phyloP scores from a whole-genome alignment of 352 stramenopile genomes.

The Pythium rhizo-oryzae region DNA sequence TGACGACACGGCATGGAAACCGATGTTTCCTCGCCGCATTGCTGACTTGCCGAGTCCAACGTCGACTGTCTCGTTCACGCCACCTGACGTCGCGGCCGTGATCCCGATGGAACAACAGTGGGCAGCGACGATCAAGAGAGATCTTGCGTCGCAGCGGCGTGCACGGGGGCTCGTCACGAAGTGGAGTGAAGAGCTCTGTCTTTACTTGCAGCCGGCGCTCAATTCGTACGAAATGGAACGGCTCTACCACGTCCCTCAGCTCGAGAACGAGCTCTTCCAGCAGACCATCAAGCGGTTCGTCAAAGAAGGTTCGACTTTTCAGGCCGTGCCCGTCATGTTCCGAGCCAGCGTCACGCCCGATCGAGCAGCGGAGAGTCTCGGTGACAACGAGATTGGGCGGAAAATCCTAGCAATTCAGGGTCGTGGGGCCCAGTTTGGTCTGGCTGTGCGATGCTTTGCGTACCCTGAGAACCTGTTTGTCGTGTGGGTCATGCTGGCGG shows the following conservation, averaged over 20 bases:
- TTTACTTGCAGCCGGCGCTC: constrained; percentile 83
- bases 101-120: constrained; percentile 56
- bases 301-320: constrained; percentile 81
- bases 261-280: constrained; percentile 86
- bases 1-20: constrained; percentile 64
- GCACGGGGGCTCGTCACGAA: constrained; percentile 55
- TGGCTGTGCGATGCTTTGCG: constrained; percentile 76
- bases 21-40: constrained; percentile 54
- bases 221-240: constrained; percentile 88
- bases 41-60: constrained; percentile 43
- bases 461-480: constrained; percentile 75
- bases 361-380: constrained; percentile 50
- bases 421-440: constrained; percentile 61
- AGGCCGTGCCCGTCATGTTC: constrained; percentile 82
- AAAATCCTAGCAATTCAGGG: constrained; percentile 70
- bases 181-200: constrained; percentile 79
- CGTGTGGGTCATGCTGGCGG: constrained; percentile 86
- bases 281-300: constrained; percentile 81
- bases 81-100: constrained; percentile 36
- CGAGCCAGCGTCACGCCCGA: constrained; percentile 28
- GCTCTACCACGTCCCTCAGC: constrained; percentile 55
- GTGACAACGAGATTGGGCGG: constrained; percentile 44
- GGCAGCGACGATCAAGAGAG: constrained; percentile 36
- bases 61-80: constrained; percentile 29
- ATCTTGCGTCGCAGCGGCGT: constrained; percentile 47